Evolutionary conservation across 441 rosid species (phyloP), one percentile per base, ranked within the genome.

Genomic region (Corymbia calophylla): DNA sequence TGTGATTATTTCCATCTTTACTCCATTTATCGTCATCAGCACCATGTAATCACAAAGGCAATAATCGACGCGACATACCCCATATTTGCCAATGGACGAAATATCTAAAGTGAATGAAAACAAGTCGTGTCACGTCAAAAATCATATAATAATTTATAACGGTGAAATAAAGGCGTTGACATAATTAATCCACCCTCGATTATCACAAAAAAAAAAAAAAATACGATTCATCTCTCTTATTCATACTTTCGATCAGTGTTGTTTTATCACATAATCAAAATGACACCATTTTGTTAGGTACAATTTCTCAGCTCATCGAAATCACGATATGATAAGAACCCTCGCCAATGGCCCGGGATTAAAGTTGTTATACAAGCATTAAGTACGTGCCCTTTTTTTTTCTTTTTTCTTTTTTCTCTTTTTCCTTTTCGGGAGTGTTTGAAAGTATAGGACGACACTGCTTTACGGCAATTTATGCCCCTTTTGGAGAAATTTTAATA

Each of bases 261-360:
- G 11, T 25, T 58, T 58, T 25, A 58, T 58, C 0, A n/a, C n/a
- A 25, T 14, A 10, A 0, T 10, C 3, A 58, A 0, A 58, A 10
- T 10, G n/a, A 4, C 25, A 14, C 25, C n/a, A 2, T 58, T 58
- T 58, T 10, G 6, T 58, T 25, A 0, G 11, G 25, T 25, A 58
- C 25, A 14, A 58, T 25, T 58, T 58, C 7, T 12, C 0, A 1
- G 25, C 14, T 58, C 5, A 58, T 58, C 64, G 3, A 58, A 14
- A 58, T 58, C 25, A 10, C 25, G 0, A 58, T 58, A 23, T 25
- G 64, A 58, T 58, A 58, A 58, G 0, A 1, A 25, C 1, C 0
- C 62, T 56, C 0, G 13, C 0, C 0, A 58, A 58, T 58, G 3
- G 11, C 64, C 7, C 0, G 11, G 0, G 0, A 58, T 58, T 6